Conservation (phyloP, 768 basidiomycete genomes). For the Tylopilus sp. region DNA sequence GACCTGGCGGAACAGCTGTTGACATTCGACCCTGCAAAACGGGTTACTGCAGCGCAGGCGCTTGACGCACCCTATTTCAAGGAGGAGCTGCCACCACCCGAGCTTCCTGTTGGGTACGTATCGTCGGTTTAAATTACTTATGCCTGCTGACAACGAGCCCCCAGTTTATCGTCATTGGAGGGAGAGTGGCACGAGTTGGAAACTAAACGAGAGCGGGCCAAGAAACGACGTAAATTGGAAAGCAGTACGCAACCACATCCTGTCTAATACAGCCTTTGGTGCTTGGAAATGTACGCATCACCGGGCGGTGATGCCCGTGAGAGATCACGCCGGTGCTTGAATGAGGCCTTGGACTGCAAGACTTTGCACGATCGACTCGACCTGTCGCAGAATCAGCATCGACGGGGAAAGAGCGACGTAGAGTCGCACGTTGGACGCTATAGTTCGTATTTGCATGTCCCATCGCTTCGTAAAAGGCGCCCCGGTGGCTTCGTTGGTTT, state of each 20-base stretch:
- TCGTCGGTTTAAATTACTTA: neutral
- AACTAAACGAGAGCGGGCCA: constrained; percentile 86
- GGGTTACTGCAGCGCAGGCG: constrained; percentile 77
- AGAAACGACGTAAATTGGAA: constrained; percentile 70
- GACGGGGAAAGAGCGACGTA: neutral
- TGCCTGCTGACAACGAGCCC: constrained; percentile 1
- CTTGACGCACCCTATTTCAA: constrained; percentile 83
- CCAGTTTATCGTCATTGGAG: constrained; percentile 72
- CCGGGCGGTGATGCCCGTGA: constrained; percentile 6
- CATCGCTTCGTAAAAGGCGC: constrained; percentile 91
- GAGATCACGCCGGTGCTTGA: constrained; percentile 26
- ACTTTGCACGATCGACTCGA: constrained; percentile 84
- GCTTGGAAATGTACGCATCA: constrained; percentile 16
- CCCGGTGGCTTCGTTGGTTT: constrained; percentile 83
- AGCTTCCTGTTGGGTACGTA: constrained; percentile 75
- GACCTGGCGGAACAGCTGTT: constrained; percentile 85
- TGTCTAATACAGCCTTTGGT: constrained; percentile 28
- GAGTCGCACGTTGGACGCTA: constrained; percentile 73
- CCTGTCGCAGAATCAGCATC: constrained; percentile 40
- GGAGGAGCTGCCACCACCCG: constrained; percentile 69
- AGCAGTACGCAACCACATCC: constrained; percentile 37
- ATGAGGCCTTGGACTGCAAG: constrained; percentile 71
- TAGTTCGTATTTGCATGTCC: constrained; percentile 91
- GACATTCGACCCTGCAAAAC: constrained; percentile 72
- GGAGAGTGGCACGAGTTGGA: constrained; percentile 99